Conservation (phyloP, 2,329 filamentous ascomycete genomes). For the Xylaria sp. region DNA sequence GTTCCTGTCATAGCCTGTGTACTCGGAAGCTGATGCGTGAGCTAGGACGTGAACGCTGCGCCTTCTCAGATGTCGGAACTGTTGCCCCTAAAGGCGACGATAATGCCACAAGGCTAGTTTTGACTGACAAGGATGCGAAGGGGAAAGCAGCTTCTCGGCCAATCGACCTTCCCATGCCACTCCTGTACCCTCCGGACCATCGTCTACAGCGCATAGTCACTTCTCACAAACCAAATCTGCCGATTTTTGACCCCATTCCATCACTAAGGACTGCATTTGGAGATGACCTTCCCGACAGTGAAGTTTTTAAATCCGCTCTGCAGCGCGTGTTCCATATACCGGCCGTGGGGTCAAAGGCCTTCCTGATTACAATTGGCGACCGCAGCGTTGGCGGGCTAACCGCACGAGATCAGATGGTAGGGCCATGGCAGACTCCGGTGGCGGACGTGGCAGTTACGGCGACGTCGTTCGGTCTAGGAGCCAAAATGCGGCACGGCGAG, state of each 20-base stretch:
- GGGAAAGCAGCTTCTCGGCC: constrained; percentile 28
- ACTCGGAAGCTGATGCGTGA: not conserved
- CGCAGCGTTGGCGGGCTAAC: constrained; percentile 88
- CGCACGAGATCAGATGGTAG: constrained; percentile 91
- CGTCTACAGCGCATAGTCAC: constrained; percentile 33
- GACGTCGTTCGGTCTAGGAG: constrained; percentile 68
- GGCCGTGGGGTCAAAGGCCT: constrained; percentile 93
- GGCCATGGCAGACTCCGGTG: constrained; percentile 92
- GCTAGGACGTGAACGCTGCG: constrained; percentile 74
- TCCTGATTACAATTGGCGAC: constrained; percentile 95
- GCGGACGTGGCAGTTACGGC: constrained; percentile 91
- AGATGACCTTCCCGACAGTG: constrained; percentile 69
- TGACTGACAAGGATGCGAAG: constrained; percentile 45
- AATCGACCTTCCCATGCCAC: constrained; percentile 36
- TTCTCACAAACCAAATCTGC: constrained; percentile 26
- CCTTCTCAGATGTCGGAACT: constrained; percentile 87
- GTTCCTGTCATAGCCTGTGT: not conserved
- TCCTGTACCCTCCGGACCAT: constrained; percentile 35
- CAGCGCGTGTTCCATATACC: constrained; percentile 82
- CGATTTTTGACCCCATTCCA: constrained; percentile 65
- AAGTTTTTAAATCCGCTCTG: constrained; percentile 66
- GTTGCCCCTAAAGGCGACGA: constrained; percentile 64
- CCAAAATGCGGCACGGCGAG: constrained; percentile 78
- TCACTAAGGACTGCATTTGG: constrained; percentile 71
- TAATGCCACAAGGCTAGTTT: constrained; percentile 72